phyloP scores from a whole-genome alignment of 2,329 filamentous ascomycete species.

The Venturia pyrina region DNA sequence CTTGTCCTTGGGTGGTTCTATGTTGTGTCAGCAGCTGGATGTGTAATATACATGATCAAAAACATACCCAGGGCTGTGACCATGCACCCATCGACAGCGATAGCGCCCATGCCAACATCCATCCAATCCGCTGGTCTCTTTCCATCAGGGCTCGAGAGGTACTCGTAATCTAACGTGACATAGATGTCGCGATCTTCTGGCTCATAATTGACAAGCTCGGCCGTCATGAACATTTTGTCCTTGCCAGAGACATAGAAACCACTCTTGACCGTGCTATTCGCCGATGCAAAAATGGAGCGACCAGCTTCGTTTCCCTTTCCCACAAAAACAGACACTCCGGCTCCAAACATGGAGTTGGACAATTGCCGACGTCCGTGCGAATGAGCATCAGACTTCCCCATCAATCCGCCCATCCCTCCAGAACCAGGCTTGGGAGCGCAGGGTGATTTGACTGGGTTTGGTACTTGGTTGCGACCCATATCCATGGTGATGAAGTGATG shows the following conservation, averaged over 20 bases:
- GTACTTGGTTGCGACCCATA: slow-evolving; percentile 6
- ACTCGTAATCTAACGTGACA: slow-evolving; percentile 11
- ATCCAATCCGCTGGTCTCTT: slow-evolving; percentile 8
- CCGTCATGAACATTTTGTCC: slow-evolving; percentile 5
- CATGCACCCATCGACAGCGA: slow-evolving; percentile 9
- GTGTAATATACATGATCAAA: too few relatives aligned
- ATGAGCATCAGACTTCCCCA: not conserved
- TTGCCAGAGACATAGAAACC: slow-evolving; percentile 8
- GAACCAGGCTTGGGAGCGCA: not conserved
- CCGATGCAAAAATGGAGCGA: not conserved
- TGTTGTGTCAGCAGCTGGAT: not conserved
- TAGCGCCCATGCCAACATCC: slow-evolving; percentile 9
- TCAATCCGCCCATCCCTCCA: not conserved
- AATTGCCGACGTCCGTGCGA: not conserved
- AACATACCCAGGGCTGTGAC: not conserved
- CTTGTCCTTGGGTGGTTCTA: slow-evolving; percentile 10
- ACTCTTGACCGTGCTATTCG: slow-evolving; percentile 4
- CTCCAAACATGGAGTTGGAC: not conserved
- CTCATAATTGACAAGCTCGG: slow-evolving; percentile 11
- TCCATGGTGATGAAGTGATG: slow-evolving; percentile 8
- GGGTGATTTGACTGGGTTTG: not conserved
- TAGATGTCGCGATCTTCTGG: slow-evolving; percentile 6
- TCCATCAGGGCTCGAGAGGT: not conserved
- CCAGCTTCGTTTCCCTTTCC: slow-evolving; percentile 7
- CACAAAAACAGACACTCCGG: slow-evolving; percentile 9